These are phyloP conservation scores for Solanum paucissectum DNA, from an alignment of 257 asterid genomes.

Conservation along the genomic window DNA sequence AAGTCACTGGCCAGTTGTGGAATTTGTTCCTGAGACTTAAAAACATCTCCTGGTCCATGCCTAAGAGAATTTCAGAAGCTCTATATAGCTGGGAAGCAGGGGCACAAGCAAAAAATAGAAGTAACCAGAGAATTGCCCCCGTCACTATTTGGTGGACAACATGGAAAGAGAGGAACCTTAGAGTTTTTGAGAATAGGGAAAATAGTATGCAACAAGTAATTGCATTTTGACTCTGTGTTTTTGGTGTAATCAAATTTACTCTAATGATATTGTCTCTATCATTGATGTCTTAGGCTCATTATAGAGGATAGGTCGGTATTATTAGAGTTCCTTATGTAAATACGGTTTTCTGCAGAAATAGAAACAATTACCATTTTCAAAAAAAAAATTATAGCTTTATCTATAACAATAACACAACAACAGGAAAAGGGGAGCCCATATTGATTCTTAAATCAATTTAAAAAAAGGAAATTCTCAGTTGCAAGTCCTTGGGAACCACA, in stretches of 20 bases:
- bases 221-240: not conserved
- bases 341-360: not conserved
- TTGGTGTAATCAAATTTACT: not conserved
- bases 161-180: not conserved
- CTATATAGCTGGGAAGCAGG: not conserved
- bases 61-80: not conserved
- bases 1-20: not conserved
- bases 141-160: not conserved
- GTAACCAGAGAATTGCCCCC: not conserved
- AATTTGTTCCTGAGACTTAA: not conserved
- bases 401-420: not conserved
- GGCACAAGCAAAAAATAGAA: not conserved
- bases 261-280: not conserved
- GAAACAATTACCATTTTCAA: not conserved
- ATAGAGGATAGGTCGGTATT: not conserved
- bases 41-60: not conserved
- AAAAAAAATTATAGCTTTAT: not conserved
- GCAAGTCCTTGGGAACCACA: not conserved
- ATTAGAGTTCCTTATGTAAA: not conserved
- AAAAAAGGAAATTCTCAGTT: not conserved
- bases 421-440: not conserved
- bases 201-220: not conserved
- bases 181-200: not conserved
- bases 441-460: not conserved
- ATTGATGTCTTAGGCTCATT: not conserved